Evolutionary conservation across 1,284 basidiomycete species (phyloP).

Genomic region (Malassezia arunalokei): DNA sequence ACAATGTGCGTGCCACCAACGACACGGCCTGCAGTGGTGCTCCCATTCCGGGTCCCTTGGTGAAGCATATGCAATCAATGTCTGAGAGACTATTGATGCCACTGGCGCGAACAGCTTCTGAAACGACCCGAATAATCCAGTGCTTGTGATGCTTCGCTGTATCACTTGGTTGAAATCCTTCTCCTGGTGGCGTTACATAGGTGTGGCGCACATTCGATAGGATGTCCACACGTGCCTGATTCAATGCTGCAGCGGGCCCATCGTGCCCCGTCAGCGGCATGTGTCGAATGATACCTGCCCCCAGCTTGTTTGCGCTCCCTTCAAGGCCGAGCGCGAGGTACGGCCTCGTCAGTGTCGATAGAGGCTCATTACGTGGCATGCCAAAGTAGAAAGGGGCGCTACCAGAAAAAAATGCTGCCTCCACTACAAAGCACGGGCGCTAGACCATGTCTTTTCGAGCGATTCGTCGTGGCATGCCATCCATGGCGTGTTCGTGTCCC

Average conservation of each 20-base stretch:
- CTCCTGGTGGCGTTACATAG: constrained; percentile 92
- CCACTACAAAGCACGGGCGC: constrained; percentile 12
- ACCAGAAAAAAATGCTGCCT: not conserved
- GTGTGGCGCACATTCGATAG: constrained; percentile 68
- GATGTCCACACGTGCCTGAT: constrained; percentile 40
- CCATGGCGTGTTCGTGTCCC: not conserved
- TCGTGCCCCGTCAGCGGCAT: constrained; percentile 48
- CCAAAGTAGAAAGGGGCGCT: not conserved
- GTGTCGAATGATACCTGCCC: constrained; percentile 86
- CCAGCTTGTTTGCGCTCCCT: constrained; percentile 76
- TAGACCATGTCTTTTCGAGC: constrained; percentile 1
- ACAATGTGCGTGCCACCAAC: constrained; percentile 81
- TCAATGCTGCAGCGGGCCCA: constrained; percentile 56
- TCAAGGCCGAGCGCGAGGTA: constrained; percentile 40
- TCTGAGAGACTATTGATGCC: constrained; percentile 58
- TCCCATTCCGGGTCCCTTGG: constrained; percentile 99
- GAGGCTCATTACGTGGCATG: constrained; percentile 17
- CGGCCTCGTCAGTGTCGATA: constrained; percentile 25
- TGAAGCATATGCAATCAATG: constrained; percentile 89
- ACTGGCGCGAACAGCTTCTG: constrained; percentile 65
- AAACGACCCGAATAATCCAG: constrained; percentile 75
- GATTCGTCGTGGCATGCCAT: not conserved
- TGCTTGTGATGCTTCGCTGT: constrained; percentile 90
- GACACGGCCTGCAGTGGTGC: constrained; percentile 90
- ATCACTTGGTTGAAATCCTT: constrained; percentile 89